phyloP scores from a whole-genome alignment of 495 filamentous ascomycete species.

The Aspergillus haitiensis region DNA sequence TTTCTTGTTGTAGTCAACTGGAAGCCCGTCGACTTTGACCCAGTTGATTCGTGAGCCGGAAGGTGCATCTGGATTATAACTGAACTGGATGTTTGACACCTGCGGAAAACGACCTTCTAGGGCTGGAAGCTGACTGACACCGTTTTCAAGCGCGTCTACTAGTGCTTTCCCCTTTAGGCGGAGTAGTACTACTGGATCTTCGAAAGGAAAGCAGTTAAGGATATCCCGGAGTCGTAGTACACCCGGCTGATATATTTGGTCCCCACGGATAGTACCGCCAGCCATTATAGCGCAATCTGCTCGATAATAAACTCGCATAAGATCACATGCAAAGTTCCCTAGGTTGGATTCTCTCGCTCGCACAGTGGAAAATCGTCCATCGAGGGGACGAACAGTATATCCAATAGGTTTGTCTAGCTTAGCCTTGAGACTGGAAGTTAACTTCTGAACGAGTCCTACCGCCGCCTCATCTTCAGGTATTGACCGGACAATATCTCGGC shows the following conservation, averaged over 20 bases:
- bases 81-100: constrained; percentile 75
- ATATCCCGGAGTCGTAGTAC: constrained; percentile 75
- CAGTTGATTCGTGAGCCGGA: constrained; percentile 61
- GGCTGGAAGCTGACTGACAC: constrained; percentile 74
- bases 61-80: constrained; percentile 61
- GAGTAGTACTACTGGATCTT: constrained; percentile 83
- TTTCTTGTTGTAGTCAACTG: constrained; percentile 56
- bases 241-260: constrained; percentile 83
- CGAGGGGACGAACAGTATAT: constrained; percentile 74
- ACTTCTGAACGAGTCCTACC: constrained; percentile 57
- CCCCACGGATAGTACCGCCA: constrained; percentile 83
- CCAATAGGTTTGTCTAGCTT: constrained; percentile 83
- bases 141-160: constrained; percentile 77
- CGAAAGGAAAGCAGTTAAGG: constrained; percentile 81
- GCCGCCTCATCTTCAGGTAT: constrained; percentile 62
- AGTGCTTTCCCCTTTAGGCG: constrained; percentile 65
- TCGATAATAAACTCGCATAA: constrained; percentile 79
- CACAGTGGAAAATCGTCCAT: constrained; percentile 82
- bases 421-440: constrained; percentile 67
- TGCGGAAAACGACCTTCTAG: constrained; percentile 76
- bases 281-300: constrained; percentile 85
- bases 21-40: constrained; percentile 57
- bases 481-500: constrained; percentile 67
- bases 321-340: constrained; percentile 86
- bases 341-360: constrained; percentile 75